These are phyloP conservation scores for Exutisphaerella laricina DNA, from an alignment of 2,329 filamentous ascomycete genomes.

Conservation along the genomic window DNA sequence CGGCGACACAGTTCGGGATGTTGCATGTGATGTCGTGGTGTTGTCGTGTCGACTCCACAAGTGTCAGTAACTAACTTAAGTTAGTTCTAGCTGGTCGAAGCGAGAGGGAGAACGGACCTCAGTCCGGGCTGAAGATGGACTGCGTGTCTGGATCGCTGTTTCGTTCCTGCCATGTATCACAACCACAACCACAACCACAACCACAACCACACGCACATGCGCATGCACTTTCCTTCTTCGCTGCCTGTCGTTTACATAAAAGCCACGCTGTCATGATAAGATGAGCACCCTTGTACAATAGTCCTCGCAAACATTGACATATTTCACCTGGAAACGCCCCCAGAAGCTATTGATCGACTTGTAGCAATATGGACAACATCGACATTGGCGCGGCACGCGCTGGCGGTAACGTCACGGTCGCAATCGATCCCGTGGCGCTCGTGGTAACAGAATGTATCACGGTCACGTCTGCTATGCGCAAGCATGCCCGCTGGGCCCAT, in stretches of 20 bases:
- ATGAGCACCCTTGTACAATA: background rate
- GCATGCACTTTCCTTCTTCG: background rate
- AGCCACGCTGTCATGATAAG: background rate
- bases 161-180: background rate
- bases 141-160: background rate
- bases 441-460: slow-evolving; percentile 99
- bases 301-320: background rate
- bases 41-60: background rate
- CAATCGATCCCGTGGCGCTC: slow-evolving; percentile 46
- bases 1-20: background rate
- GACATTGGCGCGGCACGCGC: background rate
- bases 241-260: background rate
- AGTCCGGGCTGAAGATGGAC: background rate
- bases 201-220: no score
- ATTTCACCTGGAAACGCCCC: background rate
- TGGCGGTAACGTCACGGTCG: slow-evolving; percentile 25
- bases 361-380: background rate
- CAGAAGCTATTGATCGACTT: background rate
- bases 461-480: slow-evolving; percentile 96
- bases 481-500: slow-evolving; percentile 91
- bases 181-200: background rate
- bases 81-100: background rate
- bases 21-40: background rate
- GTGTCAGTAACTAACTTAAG: background rate
- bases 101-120: background rate